Conservation (phyloP, 176 grass and related monocot species). For the Zoysia pacifica region DNA sequence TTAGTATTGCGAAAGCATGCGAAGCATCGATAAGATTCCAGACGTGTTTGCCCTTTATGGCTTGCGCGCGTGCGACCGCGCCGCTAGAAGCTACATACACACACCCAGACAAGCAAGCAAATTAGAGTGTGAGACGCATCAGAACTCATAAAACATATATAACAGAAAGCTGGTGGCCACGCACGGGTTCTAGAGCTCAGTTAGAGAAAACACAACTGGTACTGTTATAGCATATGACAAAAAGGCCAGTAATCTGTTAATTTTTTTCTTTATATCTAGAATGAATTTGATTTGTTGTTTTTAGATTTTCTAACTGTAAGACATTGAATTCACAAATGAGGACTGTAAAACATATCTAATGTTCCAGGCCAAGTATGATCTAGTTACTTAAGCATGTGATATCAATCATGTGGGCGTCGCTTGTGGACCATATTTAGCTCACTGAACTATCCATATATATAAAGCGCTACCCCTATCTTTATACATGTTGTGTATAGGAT, state of each 20-base stretch:
- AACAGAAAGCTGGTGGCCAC: background rate
- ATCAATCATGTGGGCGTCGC: background rate
- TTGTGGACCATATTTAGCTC: slow-evolving; percentile 4
- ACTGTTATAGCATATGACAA: background rate
- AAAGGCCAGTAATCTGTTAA: background rate
- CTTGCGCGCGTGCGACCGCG: background rate
- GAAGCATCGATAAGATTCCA: slow-evolving; percentile 15
- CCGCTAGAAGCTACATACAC: background rate
- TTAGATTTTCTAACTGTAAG: background rate
- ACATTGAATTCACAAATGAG: too few relatives aligned
- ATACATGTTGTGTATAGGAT: background rate
- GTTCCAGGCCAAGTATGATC: background rate
- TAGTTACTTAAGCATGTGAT: background rate
- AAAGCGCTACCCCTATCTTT: background rate
- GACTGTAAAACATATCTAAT: too few relatives aligned
- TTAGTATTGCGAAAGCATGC: slow-evolving; percentile 16
- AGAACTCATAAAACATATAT: background rate
- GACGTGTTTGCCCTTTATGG: background rate
- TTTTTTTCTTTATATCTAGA: background rate
- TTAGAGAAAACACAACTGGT: background rate
- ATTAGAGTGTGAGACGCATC: background rate
- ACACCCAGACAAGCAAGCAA: background rate
- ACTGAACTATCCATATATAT: too few relatives aligned
- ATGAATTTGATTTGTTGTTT: background rate
- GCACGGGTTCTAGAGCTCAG: too few relatives aligned